A percentile compares a stretch with the other conserved stretches of the same genome.
phyloP scores from a whole-genome alignment of 2,329 filamentous ascomycete genomes.

The Penicillium paneum region DNA sequence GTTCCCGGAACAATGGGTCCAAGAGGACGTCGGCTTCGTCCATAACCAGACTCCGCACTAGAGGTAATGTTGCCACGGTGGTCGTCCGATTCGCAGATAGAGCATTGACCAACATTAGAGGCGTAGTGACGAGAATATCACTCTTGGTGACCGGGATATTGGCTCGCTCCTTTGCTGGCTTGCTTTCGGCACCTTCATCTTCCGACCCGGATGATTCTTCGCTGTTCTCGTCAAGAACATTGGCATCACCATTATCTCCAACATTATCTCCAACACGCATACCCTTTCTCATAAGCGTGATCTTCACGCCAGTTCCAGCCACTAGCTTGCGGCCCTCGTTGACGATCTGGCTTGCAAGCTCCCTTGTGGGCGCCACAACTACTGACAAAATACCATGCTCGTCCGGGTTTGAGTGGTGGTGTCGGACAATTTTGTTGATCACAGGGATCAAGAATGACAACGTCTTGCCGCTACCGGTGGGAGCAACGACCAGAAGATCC shows the following conservation, averaged over 20 bases:
- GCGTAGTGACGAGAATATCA: conserved; percentile 78
- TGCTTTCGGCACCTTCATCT: conserved; percentile 27
- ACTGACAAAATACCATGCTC: conserved; percentile 64
- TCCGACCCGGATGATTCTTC: conserved; percentile 40
- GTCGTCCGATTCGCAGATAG: conserved; percentile 51
- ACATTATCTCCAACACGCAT: conserved; percentile 63
- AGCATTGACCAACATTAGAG: conserved; percentile 72
- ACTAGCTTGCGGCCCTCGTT: conserved; percentile 80
- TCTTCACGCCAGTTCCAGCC: conserved; percentile 70
- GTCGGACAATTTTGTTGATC: conserved; percentile 68
- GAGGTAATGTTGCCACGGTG: conserved; percentile 55
- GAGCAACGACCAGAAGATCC: conserved; percentile 83
- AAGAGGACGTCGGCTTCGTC: conserved; percentile 96
- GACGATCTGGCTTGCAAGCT: conserved; percentile 77
- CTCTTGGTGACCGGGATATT: conserved; percentile 61
- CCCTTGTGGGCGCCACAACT: conserved; percentile 74
- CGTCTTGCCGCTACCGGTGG: conserved; percentile 95
- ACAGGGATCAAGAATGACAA: conserved; percentile 86
- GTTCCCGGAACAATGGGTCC: conserved; percentile 83
- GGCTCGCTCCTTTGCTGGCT: conserved; percentile 26
- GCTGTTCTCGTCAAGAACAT: conserved; percentile 40
- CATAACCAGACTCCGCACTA: conserved; percentile 71
- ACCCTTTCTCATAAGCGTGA: conserved; percentile 80
- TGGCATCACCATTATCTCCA: conserved; percentile 39
- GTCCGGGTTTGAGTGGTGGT: conserved; percentile 49